Base-by-base conservation (phyloP, 164 flowering plant genomes). In the Akebia trifoliata region DNA sequence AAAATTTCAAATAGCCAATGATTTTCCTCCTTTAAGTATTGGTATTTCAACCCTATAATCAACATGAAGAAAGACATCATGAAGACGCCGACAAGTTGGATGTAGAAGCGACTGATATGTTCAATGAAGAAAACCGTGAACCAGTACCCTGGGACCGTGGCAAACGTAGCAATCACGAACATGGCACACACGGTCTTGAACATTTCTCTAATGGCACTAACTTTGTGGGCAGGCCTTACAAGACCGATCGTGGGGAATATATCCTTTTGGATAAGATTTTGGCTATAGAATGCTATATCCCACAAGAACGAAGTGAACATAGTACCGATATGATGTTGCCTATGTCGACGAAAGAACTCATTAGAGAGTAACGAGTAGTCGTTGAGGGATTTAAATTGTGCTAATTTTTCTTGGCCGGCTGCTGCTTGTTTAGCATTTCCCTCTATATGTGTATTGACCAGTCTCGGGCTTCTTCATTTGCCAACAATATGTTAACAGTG, bases 381-480 rank as follows among this genome's bases (percentile, higher is more conserved):
- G 22, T 81, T 76, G 0, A 39, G 18, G 0, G 75, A 29, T 38
- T 64, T 75, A 24, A 74, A 74, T 43, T 66, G 70, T 0, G 72
- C 31, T 15, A 78, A 1, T 44, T 81, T 78, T 2, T 78, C 81
- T 2, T 64, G 51, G 50, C 78, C 83, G 1, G 45, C 17, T 0
- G 81, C 77, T 0, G 81, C 80, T 57, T 76, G 80, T 34, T 75
- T 76, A 3, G 76, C 78, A 28, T 78, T 78, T 2, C 83, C 80
- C 59, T 73, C 74, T 2, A 78, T 74, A 1, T 0, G 78, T 78
- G 76, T 78, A 78, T 6, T 80, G 72, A 8, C 76, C 78, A 2
- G 83, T 78, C 52, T 78, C 80, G 0, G 83, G 80, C 83, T 76
- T 78, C 62, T 76, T 78, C 83, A 76, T 75, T 12, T 78, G 46